Evolutionary conservation across 208 protist species (phyloP).

Genomic region (Angomonas ambiguus): DNA sequence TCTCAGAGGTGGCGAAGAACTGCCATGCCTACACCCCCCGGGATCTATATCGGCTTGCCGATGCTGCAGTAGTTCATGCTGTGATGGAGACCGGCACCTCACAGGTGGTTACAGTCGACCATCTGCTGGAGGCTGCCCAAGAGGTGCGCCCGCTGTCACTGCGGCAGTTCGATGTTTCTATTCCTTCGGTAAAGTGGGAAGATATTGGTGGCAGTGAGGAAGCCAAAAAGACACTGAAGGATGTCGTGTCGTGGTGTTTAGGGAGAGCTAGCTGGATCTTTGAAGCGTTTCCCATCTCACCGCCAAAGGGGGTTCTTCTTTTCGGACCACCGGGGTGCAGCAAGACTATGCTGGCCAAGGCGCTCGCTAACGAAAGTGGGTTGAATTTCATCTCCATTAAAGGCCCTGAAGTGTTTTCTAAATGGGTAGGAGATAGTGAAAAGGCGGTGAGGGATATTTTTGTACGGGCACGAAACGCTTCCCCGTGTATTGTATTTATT

Average conservation of each 20-base stretch:
- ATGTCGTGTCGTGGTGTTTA: slow-evolving; percentile 91
- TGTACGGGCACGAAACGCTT: slow-evolving; percentile 27
- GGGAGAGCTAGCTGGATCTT: slow-evolving; percentile 89
- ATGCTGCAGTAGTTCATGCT: slow-evolving; percentile 28
- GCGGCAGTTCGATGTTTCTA: slow-evolving; percentile 59
- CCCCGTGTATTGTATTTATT: slow-evolving; percentile 96
- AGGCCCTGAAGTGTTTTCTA: slow-evolving; percentile 97
- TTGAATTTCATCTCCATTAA: slow-evolving; percentile 91
- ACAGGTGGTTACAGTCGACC: background rate
- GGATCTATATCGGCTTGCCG: slow-evolving; percentile 41
- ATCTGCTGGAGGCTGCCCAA: background rate
- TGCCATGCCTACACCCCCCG: slow-evolving; percentile 61
- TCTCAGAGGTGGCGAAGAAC: slow-evolving; percentile 25
- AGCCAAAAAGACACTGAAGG: slow-evolving; percentile 87
- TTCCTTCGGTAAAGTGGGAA: slow-evolving; percentile 87
- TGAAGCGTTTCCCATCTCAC: slow-evolving; percentile 85
- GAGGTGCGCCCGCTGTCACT: slow-evolving; percentile 52
- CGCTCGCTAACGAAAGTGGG: slow-evolving; percentile 95
- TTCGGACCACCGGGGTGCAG: slow-evolving; percentile 98
- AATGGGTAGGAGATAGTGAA: slow-evolving; percentile 99
- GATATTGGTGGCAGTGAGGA: slow-evolving; percentile 94
- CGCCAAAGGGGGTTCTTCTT: slow-evolving; percentile 94
- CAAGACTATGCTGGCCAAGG: slow-evolving; percentile 99
- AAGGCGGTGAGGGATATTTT: slow-evolving; percentile 99
- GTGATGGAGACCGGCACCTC: slow-evolving; percentile 18